Percentiles rank a stretch among this genome's conserved stretches.
Evolutionary conservation across 169 alveolate species (phyloP).

Genomic region (Eimeria praecox): DNA sequence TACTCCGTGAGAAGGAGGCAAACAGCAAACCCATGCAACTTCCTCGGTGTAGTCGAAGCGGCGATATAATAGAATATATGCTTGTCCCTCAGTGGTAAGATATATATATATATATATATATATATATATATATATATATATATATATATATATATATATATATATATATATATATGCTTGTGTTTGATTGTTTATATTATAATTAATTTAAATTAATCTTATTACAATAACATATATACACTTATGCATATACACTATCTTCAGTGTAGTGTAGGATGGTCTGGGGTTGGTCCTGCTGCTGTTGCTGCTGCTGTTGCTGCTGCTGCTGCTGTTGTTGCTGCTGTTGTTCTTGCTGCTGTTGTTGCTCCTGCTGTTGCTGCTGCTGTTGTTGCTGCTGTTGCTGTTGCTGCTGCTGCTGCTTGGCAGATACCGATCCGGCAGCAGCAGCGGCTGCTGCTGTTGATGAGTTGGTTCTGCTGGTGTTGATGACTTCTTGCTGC

Average conservation of each 20-base stretch:
- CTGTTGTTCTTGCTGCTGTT: no score
- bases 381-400: background rate
- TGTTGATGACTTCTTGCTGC: background rate
- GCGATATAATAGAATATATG: conserved; percentile 99
- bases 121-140: background rate
- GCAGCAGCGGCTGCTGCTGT: background rate
- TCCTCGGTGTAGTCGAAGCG: conserved; percentile 98
- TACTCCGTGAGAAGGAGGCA: conserved; percentile 89
- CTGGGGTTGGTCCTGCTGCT: no score
- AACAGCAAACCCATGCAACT: conserved; percentile 97
- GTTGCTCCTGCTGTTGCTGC: background rate
- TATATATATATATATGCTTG: no score
- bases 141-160: background rate
- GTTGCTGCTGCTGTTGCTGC: no score
- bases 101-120: background rate
- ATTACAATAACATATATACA: no score
- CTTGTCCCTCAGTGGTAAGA: conserved; percentile 99
- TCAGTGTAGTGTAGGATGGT: no score
- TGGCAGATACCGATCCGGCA: background rate
- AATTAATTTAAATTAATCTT: no score
- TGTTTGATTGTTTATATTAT: no score
- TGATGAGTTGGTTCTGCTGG: background rate
- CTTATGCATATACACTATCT: background rate
- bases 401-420: background rate
- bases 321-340: no score